Evolutionary conservation across 345 rosid genomes (phyloP), one percentile per base, ranked within the genome.

Genomic region (Salix purpurea): DNA sequence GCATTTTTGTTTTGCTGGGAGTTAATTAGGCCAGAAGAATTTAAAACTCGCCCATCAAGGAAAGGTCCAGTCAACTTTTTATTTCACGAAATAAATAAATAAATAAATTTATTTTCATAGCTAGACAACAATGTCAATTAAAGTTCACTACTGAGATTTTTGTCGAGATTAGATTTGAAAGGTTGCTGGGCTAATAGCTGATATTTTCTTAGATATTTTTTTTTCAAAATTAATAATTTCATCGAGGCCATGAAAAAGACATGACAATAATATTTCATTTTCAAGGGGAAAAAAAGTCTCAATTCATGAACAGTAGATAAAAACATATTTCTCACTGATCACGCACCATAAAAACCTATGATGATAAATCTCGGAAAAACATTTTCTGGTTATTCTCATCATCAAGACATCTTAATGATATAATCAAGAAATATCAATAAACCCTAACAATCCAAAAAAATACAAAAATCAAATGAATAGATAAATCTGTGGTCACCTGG

Each of bases 401-500:
- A 46, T 3, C 4, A 46, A 46, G 14, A 14, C 50, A 46, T 46
- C 18, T 46, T 3, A 44, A 14, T 46, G 14, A 46, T 46, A 46
- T 46, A 14, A 46, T 46, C 50, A 46, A 3, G 16, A 46, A 13
- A 3, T 46, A 40, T 12, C 10, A 46, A 13, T 0, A 46, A 46
- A 46, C 50, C 50, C 50, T 46, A 46, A 4, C 16, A 3, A 46
- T 46, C 16, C 18, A 46, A 13, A 46, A 13, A 13, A 42, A 70
- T 40, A 40, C 2, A 9, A 7, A 34, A 46, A 67, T 12, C 8
- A 44, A 12, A 69, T 14, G 23, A 26, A 60, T 2, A 5, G 46
- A 70, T 10, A 18, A 26, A 40, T 28, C 5, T 50, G 48, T 40
- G 44, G 12, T 46, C 18, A 94, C 99, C 99, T 91, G 69, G 97